phyloP scores from a whole-genome alignment of 169 alveolate genomes.

The Cryptosporidium muris region DNA sequence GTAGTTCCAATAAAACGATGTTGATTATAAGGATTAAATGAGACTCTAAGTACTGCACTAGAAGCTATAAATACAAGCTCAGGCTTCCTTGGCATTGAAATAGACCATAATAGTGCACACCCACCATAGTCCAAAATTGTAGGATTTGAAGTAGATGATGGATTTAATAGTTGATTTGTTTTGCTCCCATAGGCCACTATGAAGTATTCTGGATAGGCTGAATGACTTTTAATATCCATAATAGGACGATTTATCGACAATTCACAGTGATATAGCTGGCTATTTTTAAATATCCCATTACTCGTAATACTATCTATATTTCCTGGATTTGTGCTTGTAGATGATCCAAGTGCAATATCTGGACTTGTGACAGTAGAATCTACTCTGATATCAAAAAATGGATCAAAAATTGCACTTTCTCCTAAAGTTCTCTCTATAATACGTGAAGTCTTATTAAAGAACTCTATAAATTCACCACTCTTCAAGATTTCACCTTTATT shows the following conservation, averaged over 20 bases:
- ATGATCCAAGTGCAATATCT: neutral
- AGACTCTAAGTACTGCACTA: conserved; percentile 13
- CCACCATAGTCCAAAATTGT: conserved; percentile 51
- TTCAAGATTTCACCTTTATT: conserved; percentile 37
- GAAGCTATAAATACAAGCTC: conserved; percentile 56
- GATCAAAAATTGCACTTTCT: conserved; percentile 64
- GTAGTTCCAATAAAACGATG: conserved; percentile 49
- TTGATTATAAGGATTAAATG: conserved; percentile 51
- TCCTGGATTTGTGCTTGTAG: conserved; percentile 42
- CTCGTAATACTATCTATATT: conserved; percentile 30
- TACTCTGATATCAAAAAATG: conserved; percentile 39
- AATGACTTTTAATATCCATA: conserved; percentile 50
- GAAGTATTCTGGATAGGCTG: conserved; percentile 60
- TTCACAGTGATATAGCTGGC: conserved; percentile 42
- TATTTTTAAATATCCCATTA: conserved; percentile 53
- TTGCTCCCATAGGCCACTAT: conserved; percentile 48
- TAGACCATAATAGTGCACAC: conserved; percentile 53
- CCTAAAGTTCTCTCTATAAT: conserved; percentile 57
- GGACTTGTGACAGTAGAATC: conserved; percentile 2
- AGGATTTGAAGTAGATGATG: neutral
- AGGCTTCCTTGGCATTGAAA: conserved; percentile 62
- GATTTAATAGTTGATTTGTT: neutral
- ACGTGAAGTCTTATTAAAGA: conserved; percentile 46
- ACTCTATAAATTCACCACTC: conserved; percentile 66
- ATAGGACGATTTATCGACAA: conserved; percentile 29